These are phyloP conservation scores for Phytopythium litorale DNA, from an alignment of 352 stramenopile species.

Conservation along the genomic window DNA sequence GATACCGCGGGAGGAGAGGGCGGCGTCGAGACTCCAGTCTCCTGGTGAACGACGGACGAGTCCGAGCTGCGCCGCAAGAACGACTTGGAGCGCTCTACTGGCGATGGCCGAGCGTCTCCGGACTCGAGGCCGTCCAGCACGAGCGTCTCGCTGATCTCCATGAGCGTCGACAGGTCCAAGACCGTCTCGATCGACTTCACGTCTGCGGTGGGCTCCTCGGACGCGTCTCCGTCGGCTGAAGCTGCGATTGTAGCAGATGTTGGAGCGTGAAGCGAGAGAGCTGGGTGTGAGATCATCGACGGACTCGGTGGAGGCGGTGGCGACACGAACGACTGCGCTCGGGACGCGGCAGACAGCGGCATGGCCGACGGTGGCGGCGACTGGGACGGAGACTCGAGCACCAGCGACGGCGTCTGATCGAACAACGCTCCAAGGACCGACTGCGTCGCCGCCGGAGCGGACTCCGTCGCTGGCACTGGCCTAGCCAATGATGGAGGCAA, in stretches of 20 bases:
- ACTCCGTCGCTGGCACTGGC: background rate
- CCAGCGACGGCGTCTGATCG: background rate
- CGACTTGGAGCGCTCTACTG: background rate
- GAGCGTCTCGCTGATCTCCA: constrained; percentile 6
- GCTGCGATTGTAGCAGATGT: background rate
- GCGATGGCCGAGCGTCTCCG: background rate
- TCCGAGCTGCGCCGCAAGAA: constrained; percentile 5
- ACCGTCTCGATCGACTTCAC: background rate
- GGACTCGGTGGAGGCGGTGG: background rate
- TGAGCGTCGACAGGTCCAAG: constrained; percentile 3
- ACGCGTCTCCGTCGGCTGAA: background rate
- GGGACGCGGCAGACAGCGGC: background rate
- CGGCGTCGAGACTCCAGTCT: background rate
- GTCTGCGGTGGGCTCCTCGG: background rate
- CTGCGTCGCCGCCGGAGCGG: background rate
- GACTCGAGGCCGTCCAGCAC: constrained; percentile 1
- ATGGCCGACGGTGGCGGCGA: constrained; percentile 1
- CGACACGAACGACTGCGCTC: background rate
- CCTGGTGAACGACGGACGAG: constrained; percentile 2
- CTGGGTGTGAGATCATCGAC: background rate
- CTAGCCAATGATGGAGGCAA: background rate
- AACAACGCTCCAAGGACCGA: background rate
- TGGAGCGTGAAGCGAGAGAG: background rate
- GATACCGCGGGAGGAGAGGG: background rate
- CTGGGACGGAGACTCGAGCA: background rate